Base-by-base conservation (phyloP, 2,329 filamentous ascomycete genomes). In the Apiospora marii region DNA sequence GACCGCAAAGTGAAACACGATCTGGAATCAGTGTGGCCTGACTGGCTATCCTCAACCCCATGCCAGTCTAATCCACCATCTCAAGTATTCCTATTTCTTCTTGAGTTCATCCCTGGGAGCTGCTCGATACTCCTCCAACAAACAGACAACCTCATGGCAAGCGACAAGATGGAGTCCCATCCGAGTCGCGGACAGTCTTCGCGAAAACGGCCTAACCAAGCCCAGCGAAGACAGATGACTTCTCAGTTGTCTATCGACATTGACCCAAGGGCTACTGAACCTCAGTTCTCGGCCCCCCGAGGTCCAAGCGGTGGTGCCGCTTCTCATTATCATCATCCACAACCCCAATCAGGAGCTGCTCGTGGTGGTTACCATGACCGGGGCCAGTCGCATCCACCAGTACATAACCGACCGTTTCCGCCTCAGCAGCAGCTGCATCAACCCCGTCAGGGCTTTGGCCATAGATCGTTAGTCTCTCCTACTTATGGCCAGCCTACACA, bases 211-310 rank as follows among this genome's bases (percentile, higher is more conserved):
- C 87, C 84, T 3, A 92, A 92, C 73, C 90, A 92, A 77, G 90
- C 90, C 1, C 88, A 92, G 76, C 85, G 90, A 68, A 87, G 90
- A 30, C 89, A 91, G 76, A 89, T 91, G 88, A 90, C 85, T 72
- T 85, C 89, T 5, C 87, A 91, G 74, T 77, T 91, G 24, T 86
- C 88, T 0, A 87, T 91, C 67, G 85, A 88, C 5, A 84, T 91
- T 70, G 87, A 90, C 73, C 80, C 84, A 16, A 84, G 84, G 71
- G 70, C 72, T 30, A 70, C 74, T 24, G 41, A 48, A 34, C 72
- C 72, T 69, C 73, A 78, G 24, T 75, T 79, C 22, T 72, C 80
- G 1, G 13, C 53, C 37, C 16, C 51, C 53, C 37, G 41, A 8
- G 51, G 61, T 19, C 43, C n/a, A 30, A 72, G 75, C 30, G 69